Base-by-base conservation (phyloP, 257 asterid genomes). In the Lavandula angustifolia region DNA sequence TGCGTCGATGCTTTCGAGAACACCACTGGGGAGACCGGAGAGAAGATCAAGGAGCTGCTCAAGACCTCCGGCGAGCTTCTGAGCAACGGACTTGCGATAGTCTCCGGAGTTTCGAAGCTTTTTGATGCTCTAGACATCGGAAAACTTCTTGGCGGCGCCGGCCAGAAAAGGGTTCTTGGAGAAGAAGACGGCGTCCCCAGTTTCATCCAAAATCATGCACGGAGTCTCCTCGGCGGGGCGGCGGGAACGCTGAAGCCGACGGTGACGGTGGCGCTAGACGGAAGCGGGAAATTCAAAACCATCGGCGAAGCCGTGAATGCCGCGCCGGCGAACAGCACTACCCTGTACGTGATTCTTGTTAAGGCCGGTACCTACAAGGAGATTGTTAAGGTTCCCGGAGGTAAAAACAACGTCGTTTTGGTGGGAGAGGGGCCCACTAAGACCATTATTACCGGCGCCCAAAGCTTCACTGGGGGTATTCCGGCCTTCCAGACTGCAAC, bases 1-100 rank as follows among this genome's bases (percentile, higher is more conserved):
- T 91, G 98, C 67, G 17, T 86, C 13, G 95, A 86, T 31, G 89
- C 81, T n/a, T 86, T 91, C 42, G 79, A 82, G 70, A 76, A 85
- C 62, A 79, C 90, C 32, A 85, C 87, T 0, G 85, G 87, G 1
- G 83, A 76, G 9, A 73, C 94, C 0, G 88, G 85, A 0, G 85
- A 83, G 18, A 74, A 87, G 77, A 79, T 87, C 86, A 77, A 71
- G 82, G 76, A 82, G 12, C n/a, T 86, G 1, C 55, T 89, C 44
- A 69, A 55, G 27, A 68, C 79, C 4, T 73, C 88, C 1, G 68
- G 78, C 2, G 87, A 86, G 74, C 54, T 86, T 5, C 68, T 78
- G 16, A 76, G 86, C 66, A 85, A 88, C 58, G 90, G 83, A 5
- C 76, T 86, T 0, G 82, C 84, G 9, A 84, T 86, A 76, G 85